A percentile compares a stretch with the other conserved stretches of the same genome.
These are phyloP conservation scores for Polyporus arcularius DNA, from an alignment of 768 basidiomycete genomes.

Conservation along the genomic window DNA sequence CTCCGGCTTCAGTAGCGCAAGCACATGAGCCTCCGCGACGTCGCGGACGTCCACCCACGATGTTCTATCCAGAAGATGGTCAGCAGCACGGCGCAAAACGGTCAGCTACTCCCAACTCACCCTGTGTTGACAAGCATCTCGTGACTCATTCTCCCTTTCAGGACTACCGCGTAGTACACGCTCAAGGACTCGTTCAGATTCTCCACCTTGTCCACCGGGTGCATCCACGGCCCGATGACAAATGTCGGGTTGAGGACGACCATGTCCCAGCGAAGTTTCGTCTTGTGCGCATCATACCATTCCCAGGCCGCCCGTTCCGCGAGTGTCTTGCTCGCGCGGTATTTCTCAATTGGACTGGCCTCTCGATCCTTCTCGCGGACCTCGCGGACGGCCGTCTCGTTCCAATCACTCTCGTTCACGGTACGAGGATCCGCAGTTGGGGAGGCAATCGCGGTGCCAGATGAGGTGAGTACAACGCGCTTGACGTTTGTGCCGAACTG, in stretches of 20 bases:
- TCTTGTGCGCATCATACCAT: neutral
- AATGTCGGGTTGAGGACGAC: slow-evolving; percentile 55
- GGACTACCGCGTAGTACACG: slow-evolving; percentile 24
- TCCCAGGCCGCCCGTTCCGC: slow-evolving; percentile 43
- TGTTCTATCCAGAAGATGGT: neutral
- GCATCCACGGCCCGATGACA: slow-evolving; percentile 25
- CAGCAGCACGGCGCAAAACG: neutral
- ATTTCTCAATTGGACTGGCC: slow-evolving; percentile 38
- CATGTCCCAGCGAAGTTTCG: slow-evolving; percentile 22
- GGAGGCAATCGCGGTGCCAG: slow-evolving; percentile 43
- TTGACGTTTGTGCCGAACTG: slow-evolving; percentile 50
- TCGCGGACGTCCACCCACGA: slow-evolving; percentile 51
- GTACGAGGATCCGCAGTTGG: slow-evolving; percentile 26
- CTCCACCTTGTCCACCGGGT: slow-evolving; percentile 35
- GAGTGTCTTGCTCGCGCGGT: slow-evolving; percentile 56
- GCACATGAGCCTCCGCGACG: slow-evolving; percentile 51
- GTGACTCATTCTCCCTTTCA: slow-evolving; percentile 11
- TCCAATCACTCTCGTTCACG: slow-evolving; percentile 62
- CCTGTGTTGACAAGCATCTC: slow-evolving; percentile 8
- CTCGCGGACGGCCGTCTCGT: slow-evolving; percentile 43
- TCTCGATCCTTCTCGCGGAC: slow-evolving; percentile 37
- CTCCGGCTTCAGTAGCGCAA: slow-evolving; percentile 48
- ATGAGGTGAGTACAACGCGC: slow-evolving; percentile 54
- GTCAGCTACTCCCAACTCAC: neutral
- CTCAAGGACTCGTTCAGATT: slow-evolving; percentile 37